Evolutionary conservation across 1,284 basidiomycete genomes (phyloP), one percentile per base, ranked within the genome.

Genomic region (Retiboletus flavoniger): DNA sequence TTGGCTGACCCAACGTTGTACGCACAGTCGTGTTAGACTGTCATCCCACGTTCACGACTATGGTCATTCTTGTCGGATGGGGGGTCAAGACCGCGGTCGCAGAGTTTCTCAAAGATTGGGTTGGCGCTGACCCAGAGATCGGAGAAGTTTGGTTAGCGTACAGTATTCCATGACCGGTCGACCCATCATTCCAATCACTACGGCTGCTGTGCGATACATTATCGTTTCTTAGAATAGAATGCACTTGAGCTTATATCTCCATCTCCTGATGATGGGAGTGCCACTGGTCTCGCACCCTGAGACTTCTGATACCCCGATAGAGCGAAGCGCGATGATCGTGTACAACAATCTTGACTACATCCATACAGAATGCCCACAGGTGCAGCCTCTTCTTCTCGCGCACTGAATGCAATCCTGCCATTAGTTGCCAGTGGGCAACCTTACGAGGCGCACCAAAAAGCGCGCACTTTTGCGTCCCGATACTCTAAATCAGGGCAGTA

Each of bases 371-470:
- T 69, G 70, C 58, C 69, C 9, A 16, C 65, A n/a, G 48, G 63
- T 43, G 62, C 67, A 44, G 56, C 60, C 19, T 82, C 86, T 16
- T 81, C 83, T 38, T 73, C 81, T 38, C 79, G 81, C 55, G 90
- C 89, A 44, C 75, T 92, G 17, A 82, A 82, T 60, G 88, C 87
- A 5, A 91, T 92, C 57, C 72, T 92, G 32, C 89, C 89, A 19
- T 80, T 88, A 46, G 86, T 93, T 52, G 70, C 80, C 13, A 76
- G 78, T 17, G 82, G 87, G 14, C 78, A 87, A 56, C 82, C 89
- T 4, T 96, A 97, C 72, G 91, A 92, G 63, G 94, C 93, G 0
- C 95, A 97, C 64, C 94, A 97, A 71, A 96, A 96, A 74, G 91
- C 93, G 26, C 85, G 95, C 31, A 97, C 95, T 26, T 95, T 95